Percentiles rank a stretch among this genome's conserved stretches.
phyloP scores from a whole-genome alignment of 2,329 filamentous ascomycete genomes.

The Ceratocystis eucalypticola region DNA sequence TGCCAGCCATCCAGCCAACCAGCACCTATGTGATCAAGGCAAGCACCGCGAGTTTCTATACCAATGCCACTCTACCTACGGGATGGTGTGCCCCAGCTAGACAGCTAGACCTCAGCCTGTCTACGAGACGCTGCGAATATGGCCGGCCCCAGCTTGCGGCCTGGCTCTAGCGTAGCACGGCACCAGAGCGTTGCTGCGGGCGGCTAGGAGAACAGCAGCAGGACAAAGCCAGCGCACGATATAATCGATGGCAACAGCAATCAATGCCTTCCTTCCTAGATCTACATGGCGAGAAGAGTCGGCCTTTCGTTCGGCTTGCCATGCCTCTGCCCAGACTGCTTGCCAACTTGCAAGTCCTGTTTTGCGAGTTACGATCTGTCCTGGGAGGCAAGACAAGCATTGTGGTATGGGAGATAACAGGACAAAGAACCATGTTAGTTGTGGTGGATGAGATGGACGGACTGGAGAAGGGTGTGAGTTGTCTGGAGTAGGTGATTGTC shows the following conservation, averaged over 20 bases:
- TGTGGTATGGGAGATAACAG: background rate
- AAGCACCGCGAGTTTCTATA: too few relatives aligned
- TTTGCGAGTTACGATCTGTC: background rate
- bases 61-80: too few relatives aligned
- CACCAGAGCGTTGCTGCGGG: too few relatives aligned
- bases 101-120: too few relatives aligned
- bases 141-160: too few relatives aligned
- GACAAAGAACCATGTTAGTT: background rate
- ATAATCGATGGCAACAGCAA: background rate
- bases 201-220: too few relatives aligned
- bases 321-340: background rate
- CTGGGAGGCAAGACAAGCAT: background rate
- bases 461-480: background rate
- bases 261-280: background rate
- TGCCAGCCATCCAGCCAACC: too few relatives aligned
- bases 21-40: too few relatives aligned
- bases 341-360: background rate
- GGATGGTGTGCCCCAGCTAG: too few relatives aligned
- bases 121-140: too few relatives aligned
- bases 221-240: background rate
- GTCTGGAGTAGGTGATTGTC: background rate
- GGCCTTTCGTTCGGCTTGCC: background rate
- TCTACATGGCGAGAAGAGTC: background rate
- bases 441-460: background rate
- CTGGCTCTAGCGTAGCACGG: too few relatives aligned